phyloP scores from a whole-genome alignment of 2,329 filamentous ascomycete species.

The Monosporascus sp. region DNA sequence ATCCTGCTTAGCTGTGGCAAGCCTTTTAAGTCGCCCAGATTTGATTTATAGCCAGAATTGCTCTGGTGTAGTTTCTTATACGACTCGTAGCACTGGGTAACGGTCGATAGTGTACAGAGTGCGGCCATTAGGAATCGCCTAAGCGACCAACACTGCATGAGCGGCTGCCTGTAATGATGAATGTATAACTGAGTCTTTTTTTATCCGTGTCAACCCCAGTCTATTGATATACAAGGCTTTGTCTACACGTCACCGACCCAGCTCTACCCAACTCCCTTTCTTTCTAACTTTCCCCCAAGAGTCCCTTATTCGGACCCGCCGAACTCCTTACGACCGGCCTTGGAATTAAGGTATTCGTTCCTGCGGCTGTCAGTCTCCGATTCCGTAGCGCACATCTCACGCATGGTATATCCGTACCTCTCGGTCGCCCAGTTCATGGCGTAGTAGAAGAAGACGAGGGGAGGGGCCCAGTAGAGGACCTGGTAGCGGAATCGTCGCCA shows the following conservation, averaged over 20 bases:
- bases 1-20: too few species aligned
- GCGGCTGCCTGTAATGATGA: neutral
- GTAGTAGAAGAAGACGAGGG: slow-evolving; percentile 73
- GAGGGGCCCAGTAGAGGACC: slow-evolving; percentile 83
- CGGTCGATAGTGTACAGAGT: too few species aligned
- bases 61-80: too few species aligned
- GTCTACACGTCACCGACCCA: slow-evolving; percentile 17
- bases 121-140: too few species aligned
- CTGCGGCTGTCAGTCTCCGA: slow-evolving; percentile 13
- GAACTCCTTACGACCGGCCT: slow-evolving; percentile 24
- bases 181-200: neutral
- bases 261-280: neutral
- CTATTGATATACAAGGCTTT: slow-evolving; percentile 25
- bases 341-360: slow-evolving; percentile 29
- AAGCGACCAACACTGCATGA: too few species aligned
- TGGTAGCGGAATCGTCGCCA: slow-evolving; percentile 82
- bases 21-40: too few species aligned
- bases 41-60: too few species aligned
- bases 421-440: slow-evolving; percentile 87
- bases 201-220: slow-evolving; percentile 8
- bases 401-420: slow-evolving; percentile 50
- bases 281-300: neutral
- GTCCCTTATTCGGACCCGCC: slow-evolving; percentile 16
- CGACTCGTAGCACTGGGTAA: too few species aligned
- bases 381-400: neutral